These are phyloP conservation scores for Sporobolomyces phaffii DNA, from an alignment of 768 basidiomycete species.

Conservation along the genomic window DNA sequence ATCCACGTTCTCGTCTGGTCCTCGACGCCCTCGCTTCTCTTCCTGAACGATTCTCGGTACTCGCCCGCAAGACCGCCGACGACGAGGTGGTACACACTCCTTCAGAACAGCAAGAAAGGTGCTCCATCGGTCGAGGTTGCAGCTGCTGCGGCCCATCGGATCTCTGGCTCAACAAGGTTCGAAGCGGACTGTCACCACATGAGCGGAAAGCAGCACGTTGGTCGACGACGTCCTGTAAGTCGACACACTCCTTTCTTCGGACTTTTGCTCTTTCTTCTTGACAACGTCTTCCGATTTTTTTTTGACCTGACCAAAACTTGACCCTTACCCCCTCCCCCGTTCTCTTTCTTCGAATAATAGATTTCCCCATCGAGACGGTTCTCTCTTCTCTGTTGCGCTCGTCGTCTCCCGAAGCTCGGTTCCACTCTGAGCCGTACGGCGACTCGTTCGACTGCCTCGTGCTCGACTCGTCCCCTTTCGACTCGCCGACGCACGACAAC, in stretches of 20 bases:
- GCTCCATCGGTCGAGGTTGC: not conserved
- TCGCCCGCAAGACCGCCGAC: slow-evolving; percentile 3
- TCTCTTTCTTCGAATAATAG: not conserved
- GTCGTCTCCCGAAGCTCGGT: slow-evolving; percentile 31
- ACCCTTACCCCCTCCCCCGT: not conserved
- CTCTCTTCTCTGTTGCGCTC: slow-evolving; percentile 15
- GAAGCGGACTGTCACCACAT: slow-evolving; percentile 7
- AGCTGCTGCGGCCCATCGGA: slow-evolving; percentile 5
- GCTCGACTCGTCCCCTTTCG: slow-evolving; percentile 18
- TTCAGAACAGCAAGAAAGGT: not conserved
- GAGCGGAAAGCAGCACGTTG: slow-evolving; percentile 25
- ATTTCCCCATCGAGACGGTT: slow-evolving; percentile 24
- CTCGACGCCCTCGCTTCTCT: slow-evolving; percentile 21
- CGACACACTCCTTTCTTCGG: not conserved
- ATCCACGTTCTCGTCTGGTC: not conserved
- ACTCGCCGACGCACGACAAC: slow-evolving; percentile 13
- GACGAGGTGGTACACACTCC: not conserved
- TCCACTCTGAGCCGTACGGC: slow-evolving; percentile 4
- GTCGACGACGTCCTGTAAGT: slow-evolving; percentile 29
- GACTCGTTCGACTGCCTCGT: slow-evolving; percentile 28
- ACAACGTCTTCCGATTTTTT: no score
- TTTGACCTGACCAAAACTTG: no score
- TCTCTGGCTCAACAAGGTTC: slow-evolving; percentile 28
- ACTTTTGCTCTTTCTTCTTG: not conserved
- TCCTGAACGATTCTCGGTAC: not conserved